Base-by-base conservation (phyloP, 177 flowering plant species). In the Tripterygium wilfordii region DNA sequence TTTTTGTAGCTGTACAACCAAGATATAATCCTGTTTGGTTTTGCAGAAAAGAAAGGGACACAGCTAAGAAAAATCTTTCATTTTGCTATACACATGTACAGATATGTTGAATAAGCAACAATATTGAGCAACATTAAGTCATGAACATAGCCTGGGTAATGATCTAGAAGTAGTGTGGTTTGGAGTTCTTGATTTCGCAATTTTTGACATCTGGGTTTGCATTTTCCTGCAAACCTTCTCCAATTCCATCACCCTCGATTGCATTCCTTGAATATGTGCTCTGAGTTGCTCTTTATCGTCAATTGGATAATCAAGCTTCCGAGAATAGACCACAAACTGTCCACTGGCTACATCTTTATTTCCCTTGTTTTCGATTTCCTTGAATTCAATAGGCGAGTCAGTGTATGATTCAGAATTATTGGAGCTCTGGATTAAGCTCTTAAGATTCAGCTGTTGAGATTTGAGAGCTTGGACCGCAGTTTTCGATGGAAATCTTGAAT, bases 111-210 rank as follows among this genome's bases (percentile, higher is more conserved):
- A n/a, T n/a, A n/a, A n/a, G n/a, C n/a, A n/a, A n/a, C n/a, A n/a
- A n/a, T n/a, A n/a, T n/a, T n/a, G n/a, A n/a, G n/a, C n/a, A n/a
- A n/a, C n/a, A n/a, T n/a, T n/a, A n/a, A n/a, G n/a, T 83, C 77
- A 88, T 46, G 98, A 91, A 65, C 96, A 88, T 0, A 92, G 64
- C 70, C 56, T 78, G 4, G 98, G 98, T 47, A 92, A 57, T 32
- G 90, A 78, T 69, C 59, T 75, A 9, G 70, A n/a, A 48, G 26
- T 69, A 36, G 56, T 67, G 8, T 53, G 54, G 56, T 61, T 71
- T 25, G 86, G 48, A 29, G 48, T 52, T 71, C 44, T 88, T 25
- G 83, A 64, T 58, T 76, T 92, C 67, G 63, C 65, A 15, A 84
- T 69, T 53, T 84, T 89, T 23, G 76, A 54, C 81, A 92, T 81